Base-by-base conservation (phyloP, 805 yeast genomes). In the Ogataea minuta region DNA sequence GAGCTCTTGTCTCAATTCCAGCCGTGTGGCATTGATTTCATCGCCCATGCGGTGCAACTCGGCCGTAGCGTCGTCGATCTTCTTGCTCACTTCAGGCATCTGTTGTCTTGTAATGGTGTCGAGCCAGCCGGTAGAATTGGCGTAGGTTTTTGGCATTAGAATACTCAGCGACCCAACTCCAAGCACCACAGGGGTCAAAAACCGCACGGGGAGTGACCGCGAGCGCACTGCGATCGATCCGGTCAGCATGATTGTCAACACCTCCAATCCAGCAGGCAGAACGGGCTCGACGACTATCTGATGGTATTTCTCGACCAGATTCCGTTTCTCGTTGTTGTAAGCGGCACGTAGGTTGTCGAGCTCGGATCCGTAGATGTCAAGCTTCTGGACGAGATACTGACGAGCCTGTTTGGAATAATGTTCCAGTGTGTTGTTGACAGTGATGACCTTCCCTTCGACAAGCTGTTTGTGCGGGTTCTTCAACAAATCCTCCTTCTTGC, bases 151-250 rank as follows among this genome's bases (percentile, higher is more conserved):
- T 14, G 87, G 87, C 72, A 79, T 70, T 56, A 68, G 66, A 16
- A 59, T 52, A 23, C 52, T 57, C 54, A 73, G 71, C 5, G 70
- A 64, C 12, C 65, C 64, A 11, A 67, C 56, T 23, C 81, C 84
- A 46, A 77, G 68, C 0, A 67, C 34, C 11, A 73, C 35, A 1
- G 86, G 85, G 4, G 76, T 60, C 4, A 71, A 23, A 45, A 77
- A 74, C 47, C 86, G 67, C 5, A 71, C 25, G 1, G 77, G 76
- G 8, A 77, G 56, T 1, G 71, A 51, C 48, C 74, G 67, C 45
- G 66, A 71, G 41, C 69, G 67, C 11, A 68, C 75, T 23, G 76
- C 44, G 40, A 81, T 73, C 2, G 84, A 76, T 9, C 84, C 83
- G 2, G 77, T 52, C 45, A 81, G 70, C 4, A 80, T 60, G 5